Evolutionary conservation across 768 basidiomycete genomes (phyloP).

Genomic region (Lyophyllum atratum): DNA sequence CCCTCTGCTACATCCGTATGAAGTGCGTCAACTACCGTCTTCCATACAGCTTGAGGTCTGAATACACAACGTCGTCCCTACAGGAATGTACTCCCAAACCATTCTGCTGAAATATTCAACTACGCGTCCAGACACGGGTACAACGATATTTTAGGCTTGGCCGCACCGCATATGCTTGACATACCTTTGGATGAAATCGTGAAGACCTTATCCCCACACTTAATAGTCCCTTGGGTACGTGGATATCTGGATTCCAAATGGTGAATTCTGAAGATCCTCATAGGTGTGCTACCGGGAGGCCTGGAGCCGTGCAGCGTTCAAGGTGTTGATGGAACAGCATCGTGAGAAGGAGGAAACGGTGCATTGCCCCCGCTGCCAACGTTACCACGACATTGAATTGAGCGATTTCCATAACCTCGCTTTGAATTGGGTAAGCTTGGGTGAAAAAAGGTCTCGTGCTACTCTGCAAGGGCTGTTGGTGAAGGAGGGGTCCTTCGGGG

Average conservation of each 20-base stretch:
- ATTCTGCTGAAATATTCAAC: background rate
- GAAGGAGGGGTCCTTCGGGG: no score
- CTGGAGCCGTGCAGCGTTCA: background rate
- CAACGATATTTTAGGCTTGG: background rate
- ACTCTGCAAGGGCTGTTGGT: background rate
- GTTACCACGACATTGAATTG: background rate
- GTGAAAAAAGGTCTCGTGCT: background rate
- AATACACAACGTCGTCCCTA: background rate
- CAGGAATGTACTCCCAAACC: background rate
- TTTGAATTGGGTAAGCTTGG: background rate
- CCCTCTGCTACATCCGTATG: slow-evolving; percentile 27
- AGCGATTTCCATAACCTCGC: background rate
- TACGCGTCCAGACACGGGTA: slow-evolving; percentile 1
- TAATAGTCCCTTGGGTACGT: slow-evolving; percentile 6
- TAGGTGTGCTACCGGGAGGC: background rate
- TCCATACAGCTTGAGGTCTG: background rate
- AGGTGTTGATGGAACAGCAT: background rate
- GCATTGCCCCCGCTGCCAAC: no score
- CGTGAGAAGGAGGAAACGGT: background rate
- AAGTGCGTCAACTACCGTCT: slow-evolving; percentile 19
- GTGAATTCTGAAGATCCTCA: no score
- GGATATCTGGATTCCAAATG: background rate
- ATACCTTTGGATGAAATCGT: background rate
- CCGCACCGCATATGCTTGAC: background rate
- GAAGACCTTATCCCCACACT: background rate